A percentile compares a stretch with the other conserved stretches of the same genome.
These are phyloP conservation scores for Paramyrothecium roridum DNA, from an alignment of 2,329 filamentous ascomycete species.

Conservation along the genomic window DNA sequence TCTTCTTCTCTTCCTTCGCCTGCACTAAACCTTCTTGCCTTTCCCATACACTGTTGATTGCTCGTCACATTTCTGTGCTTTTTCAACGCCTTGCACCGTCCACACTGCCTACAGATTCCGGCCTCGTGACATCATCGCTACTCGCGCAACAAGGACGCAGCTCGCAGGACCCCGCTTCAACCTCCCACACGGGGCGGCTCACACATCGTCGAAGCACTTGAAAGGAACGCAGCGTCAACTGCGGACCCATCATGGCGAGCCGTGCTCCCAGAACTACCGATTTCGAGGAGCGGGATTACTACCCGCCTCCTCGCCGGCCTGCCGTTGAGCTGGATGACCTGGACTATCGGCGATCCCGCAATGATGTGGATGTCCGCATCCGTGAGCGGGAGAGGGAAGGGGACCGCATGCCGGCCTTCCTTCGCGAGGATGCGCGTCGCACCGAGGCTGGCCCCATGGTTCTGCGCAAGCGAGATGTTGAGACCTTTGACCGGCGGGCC, in stretches of 20 bases:
- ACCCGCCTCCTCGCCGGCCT: conserved; percentile 31
- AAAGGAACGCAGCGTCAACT: background rate
- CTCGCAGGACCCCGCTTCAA: background rate
- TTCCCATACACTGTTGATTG: background rate
- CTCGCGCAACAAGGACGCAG: background rate
- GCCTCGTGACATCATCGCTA: background rate
- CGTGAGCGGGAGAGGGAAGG: conserved; percentile 41
- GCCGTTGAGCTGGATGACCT: conserved; percentile 31
- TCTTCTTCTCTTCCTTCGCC: background rate
- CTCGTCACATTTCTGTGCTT: too few species aligned
- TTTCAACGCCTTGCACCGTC: too few species aligned
- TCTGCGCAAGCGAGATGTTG: conserved; percentile 52
- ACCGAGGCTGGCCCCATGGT: conserved; percentile 50
- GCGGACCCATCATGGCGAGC: conserved; percentile 17
- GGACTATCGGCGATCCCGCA: conserved; percentile 24
- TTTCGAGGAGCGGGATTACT: conserved; percentile 45
- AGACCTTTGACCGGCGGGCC: conserved; percentile 48
- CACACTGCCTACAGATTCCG: too few species aligned
- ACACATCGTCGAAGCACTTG: background rate
- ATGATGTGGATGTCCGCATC: conserved; percentile 39
- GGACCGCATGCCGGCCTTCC: conserved; percentile 45
- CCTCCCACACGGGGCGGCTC: background rate
- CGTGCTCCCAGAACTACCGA: conserved; percentile 27
- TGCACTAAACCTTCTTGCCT: background rate
- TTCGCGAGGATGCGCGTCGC: conserved; percentile 47